Evolutionary conservation across 1,284 basidiomycete genomes (phyloP).

Genomic region (Rhodotorula sp.): DNA sequence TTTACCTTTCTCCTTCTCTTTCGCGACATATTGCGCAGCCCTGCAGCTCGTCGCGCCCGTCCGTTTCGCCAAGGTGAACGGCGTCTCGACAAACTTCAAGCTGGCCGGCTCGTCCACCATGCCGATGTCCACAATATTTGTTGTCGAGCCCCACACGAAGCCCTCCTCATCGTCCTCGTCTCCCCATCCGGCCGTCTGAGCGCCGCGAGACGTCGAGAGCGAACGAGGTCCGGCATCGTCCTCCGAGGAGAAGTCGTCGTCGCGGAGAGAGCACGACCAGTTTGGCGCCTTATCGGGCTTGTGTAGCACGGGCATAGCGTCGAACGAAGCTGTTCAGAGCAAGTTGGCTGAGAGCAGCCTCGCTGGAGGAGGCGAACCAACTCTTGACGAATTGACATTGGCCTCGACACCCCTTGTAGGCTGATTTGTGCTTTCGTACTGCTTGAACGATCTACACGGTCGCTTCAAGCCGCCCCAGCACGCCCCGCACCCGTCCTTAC

Average conservation of each 20-base stretch:
- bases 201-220: neutral
- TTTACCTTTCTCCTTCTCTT: neutral
- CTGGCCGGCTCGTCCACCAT: conserved; percentile 13
- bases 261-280: conserved; percentile 16
- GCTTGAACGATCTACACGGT: too few relatives aligned
- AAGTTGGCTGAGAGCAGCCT: too few relatives aligned
- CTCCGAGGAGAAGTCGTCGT: neutral
- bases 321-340: too few relatives aligned
- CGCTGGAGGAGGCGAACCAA: too few relatives aligned
- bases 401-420: too few relatives aligned
- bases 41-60: neutral
- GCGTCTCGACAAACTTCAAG: conserved; percentile 32
- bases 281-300: neutral
- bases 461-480: too few relatives aligned
- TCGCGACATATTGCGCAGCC: neutral
- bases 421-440: too few relatives aligned
- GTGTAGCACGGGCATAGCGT: too few relatives aligned
- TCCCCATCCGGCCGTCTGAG: neutral
- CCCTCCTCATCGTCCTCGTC: neutral
- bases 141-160: neutral
- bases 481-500: too few relatives aligned
- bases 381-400: too few relatives aligned
- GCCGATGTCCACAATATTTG: conserved; percentile 25
- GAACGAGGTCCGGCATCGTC: neutral
- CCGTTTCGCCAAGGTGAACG: conserved; percentile 31